phyloP scores from a whole-genome alignment of 192 early-diverging fungal species.

The Entomortierella lignicola region DNA sequence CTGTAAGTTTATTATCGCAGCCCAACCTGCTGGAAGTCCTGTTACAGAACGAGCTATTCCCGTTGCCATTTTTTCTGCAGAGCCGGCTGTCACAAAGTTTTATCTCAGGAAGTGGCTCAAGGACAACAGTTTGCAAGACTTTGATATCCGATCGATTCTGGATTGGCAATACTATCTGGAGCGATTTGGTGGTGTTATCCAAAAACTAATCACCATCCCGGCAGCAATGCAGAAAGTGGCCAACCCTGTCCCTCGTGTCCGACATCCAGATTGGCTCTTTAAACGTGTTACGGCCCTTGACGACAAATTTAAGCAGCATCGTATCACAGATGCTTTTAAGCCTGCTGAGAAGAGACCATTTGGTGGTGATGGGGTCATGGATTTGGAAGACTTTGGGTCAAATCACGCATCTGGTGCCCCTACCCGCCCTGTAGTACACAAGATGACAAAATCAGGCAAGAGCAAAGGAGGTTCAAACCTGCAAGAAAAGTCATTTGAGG shows the following conservation, averaged over 20 bases:
- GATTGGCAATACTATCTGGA: conserved; percentile 99
- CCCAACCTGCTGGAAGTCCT: conserved; percentile 82
- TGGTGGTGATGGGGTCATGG: conserved; percentile 49
- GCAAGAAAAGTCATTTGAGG: conserved; percentile 25
- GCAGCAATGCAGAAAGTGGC: conserved; percentile 95
- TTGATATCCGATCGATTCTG: conserved; percentile 91
- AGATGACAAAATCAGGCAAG: conserved; percentile 27
- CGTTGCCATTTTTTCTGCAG: conserved; percentile 92
- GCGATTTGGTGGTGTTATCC: conserved; percentile 93
- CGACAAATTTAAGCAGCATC: conserved; percentile 86
- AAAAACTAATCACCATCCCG: conserved; percentile 98
- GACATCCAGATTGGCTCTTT: conserved; percentile 95
- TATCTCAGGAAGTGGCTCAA: conserved; percentile 94
- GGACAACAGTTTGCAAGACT: conserved; percentile 75
- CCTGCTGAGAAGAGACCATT: conserved; percentile 49
- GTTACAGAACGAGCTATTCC: conserved; percentile 97
- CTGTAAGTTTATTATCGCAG: conserved; percentile 95
- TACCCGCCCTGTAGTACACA: conserved; percentile 31
- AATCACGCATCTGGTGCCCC: neutral
- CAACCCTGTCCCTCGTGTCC: conserved; percentile 93
- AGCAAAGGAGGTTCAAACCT: neutral
- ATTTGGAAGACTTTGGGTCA: conserved; percentile 71
- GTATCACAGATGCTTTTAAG: conserved; percentile 88
- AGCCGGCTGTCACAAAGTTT: conserved; percentile 77
- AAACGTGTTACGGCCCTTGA: conserved; percentile 81